A percentile compares a stretch with the other conserved stretches of the same genome.
Conservation (phyloP, 192 early-diverging fungal genomes). For the Oehlia diaphana region DNA sequence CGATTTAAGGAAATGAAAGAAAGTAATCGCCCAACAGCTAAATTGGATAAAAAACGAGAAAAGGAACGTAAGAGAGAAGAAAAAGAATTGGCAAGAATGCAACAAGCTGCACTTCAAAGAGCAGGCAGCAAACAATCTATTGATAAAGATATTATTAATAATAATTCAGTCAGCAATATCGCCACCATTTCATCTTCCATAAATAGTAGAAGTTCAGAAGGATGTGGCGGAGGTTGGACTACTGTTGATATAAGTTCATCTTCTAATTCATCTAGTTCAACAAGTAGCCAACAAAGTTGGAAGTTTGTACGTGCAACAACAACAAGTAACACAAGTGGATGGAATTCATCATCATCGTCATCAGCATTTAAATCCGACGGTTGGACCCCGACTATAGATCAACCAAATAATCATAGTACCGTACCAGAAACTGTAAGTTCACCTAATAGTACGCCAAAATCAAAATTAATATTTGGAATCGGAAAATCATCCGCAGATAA, state of each 20-base stretch:
- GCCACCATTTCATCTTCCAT: not conserved
- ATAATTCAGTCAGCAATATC: not conserved
- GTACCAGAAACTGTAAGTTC: not conserved
- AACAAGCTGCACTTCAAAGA: conserved; percentile 61
- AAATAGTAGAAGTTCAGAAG: not conserved
- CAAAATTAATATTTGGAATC: not conserved
- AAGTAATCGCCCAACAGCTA: conserved; percentile 38
- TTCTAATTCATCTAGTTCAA: no score
- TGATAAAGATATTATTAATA: not conserved
- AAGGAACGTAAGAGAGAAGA: conserved; percentile 70
- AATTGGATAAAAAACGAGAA: conserved; percentile 53
- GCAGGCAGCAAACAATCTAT: conserved; percentile 26
- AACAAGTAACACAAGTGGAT: conserved; percentile 10
- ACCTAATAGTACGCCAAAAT: not conserved
- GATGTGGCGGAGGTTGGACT: not conserved
- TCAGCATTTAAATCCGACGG: not conserved
- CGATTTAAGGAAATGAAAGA: conserved; percentile 81
- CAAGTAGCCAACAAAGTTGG: not conserved
- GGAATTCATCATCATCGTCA: not conserved
- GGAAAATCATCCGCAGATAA: not conserved
- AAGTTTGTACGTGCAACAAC: conserved; percentile 15
- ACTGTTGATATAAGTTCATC: not conserved
- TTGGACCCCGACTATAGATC: not conserved
- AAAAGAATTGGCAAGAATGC: conserved; percentile 62
- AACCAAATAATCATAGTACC: not conserved